Base-by-base conservation (phyloP, 2,329 filamentous ascomycete species). In the Leptographium galeiforme region DNA sequence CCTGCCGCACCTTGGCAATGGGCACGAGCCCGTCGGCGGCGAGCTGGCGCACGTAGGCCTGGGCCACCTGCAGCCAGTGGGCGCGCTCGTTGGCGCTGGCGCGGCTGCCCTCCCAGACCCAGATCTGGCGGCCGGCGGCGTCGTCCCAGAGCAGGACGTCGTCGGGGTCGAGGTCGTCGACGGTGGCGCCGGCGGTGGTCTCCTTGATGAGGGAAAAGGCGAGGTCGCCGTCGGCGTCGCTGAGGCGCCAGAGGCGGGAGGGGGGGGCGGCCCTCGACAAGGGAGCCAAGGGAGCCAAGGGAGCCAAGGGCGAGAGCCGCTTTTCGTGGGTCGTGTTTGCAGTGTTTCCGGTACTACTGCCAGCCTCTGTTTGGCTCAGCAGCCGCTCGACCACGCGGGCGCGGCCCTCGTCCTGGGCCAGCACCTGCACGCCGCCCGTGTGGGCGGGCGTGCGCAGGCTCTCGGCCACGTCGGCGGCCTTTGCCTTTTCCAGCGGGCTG, bases 401-500 rank as follows among this genome's bases (percentile, higher is more conserved):
- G 16, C 77, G 70, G 25, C 74, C 73, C 57, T 85, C 82, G 0
- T 70, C 66, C 62, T 85, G 81, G 0, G 79, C 72, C 7, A 85
- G 62, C 10, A 86, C 81, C 63, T 85, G 81, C 32, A 84, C 79
- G 52, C 84, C 78, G 46, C 78, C 63, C 57, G 82, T 76, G 62
- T 84, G 85, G 13, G 79, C 79, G 8, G 78, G 66, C 0, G 76
- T 83, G 73, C 81, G 72, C 32, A 56, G 40, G 56, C 82, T 78
- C 60, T 83, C 75, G 6, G 85, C 81, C 2, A 85, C 79, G 63
- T 83, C 79, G 0, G 82, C 82, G 0, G 81, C 79, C 67, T 81
- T 83, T 46, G 77, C 76, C 68, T 83, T 85, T 62, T 86, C 82
- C 78, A 84, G 83, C 0, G 81, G 82, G 48, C 76, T 81, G 62